Conservation (phyloP, 1,139 yeast species). For the Blastobotrys aristatus region DNA sequence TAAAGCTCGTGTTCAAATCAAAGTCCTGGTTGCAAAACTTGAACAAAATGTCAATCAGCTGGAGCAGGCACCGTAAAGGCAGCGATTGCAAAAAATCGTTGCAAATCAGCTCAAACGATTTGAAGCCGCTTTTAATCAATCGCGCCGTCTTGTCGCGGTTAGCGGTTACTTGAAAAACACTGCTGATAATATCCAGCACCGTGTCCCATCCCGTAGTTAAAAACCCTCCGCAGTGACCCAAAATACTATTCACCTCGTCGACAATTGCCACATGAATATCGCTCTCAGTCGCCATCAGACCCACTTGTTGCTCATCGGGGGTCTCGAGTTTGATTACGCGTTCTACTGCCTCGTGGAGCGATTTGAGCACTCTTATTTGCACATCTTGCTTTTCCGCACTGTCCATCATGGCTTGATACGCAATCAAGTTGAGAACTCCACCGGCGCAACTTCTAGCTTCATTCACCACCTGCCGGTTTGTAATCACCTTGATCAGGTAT, state of each 20-base stretch:
- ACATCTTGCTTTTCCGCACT: constrained; percentile 8
- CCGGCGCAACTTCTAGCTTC: constrained; percentile 47
- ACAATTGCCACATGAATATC: constrained; percentile 62
- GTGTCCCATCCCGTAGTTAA: constrained; percentile 63
- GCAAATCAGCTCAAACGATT: constrained; percentile 71
- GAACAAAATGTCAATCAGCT: constrained; percentile 64
- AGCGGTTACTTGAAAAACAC: constrained; percentile 45
- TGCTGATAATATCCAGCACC: constrained; percentile 62
- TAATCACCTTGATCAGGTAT: constrained; percentile 45
- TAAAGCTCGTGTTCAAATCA: constrained; percentile 82
- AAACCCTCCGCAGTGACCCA: constrained; percentile 69
- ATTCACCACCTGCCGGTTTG: constrained; percentile 37
- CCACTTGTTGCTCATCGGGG: constrained; percentile 21
- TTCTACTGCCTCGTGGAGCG: constrained; percentile 15
- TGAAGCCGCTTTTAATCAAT: constrained; percentile 62
- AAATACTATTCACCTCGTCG: constrained; percentile 58
- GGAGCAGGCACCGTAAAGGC: constrained; percentile 55
- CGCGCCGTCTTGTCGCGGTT: constrained; percentile 16
- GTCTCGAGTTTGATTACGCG: constrained; percentile 16
- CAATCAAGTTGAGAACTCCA: constrained; percentile 42
- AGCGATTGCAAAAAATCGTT: constrained; percentile 75
- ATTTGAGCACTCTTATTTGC: constrained; percentile 17
- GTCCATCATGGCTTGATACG: constrained; percentile 8
- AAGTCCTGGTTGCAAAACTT: constrained; percentile 64
- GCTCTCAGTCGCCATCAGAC: constrained; percentile 25